Evolutionary conservation across 139 green algal species (phyloP), one percentile per base, ranked within the genome.

Genomic region (Eudorina sp.): DNA sequence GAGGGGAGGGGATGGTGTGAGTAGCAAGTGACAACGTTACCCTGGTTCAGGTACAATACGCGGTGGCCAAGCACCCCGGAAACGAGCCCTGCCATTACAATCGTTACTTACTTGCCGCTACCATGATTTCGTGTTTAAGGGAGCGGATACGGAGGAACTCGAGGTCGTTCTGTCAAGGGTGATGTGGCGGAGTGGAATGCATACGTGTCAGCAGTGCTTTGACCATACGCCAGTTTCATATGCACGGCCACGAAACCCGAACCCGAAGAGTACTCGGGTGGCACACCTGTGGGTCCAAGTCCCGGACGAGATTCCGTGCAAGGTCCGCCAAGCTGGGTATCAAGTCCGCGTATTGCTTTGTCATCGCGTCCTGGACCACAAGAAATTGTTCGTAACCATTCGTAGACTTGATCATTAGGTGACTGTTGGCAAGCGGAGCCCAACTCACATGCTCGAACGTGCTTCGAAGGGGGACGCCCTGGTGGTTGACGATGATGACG

Each of bases 101-200:
- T 25, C 29, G 21, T 72, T 55, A 87, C 86, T 90, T 53, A 91
- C 90, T 92, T 51, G 81, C 81, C 3, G 81, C 93, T 0, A 98
- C 94, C 92, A 98, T 96, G 72, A 98, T 94, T 81, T 98, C 96
- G 43, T 96, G 93, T 90, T 95, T 95, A 19, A 90, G 77, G 0
- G 94, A 96, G 21, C 95, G 79, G 27, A 98, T 92, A 0, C 96
- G 75, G 34, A 98, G 81, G 40, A 97, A 98, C 85, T 98, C 90
- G 58, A 98, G 62, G 83, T 97, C 94, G 76, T 98, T 96, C 94
- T 96, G 92, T 53, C n/a, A n/a, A 74, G 21, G 4, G 70, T 55
- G 70, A 53, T 21, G n/a, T n/a, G n/a, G n/a, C n/a, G n/a, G n/a
- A n/a, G n/a, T n/a, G n/a, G n/a, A n/a, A n/a, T n/a, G n/a, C n/a